These are phyloP conservation scores for Earliella scabrosa DNA, from an alignment of 1,284 basidiomycete species.

Conservation along the genomic window DNA sequence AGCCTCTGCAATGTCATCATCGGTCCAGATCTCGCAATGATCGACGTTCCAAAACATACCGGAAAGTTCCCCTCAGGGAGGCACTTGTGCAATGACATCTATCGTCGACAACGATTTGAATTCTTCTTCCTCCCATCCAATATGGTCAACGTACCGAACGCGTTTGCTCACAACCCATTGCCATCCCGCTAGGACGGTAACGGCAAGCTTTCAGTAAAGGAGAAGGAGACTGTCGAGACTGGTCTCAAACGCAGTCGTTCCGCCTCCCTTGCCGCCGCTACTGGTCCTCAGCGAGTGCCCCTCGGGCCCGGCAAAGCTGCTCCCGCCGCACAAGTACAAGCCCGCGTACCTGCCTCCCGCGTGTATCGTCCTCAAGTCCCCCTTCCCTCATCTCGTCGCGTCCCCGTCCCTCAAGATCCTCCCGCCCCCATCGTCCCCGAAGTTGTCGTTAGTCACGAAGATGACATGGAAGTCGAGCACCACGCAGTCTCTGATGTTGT, in stretches of 20 bases:
- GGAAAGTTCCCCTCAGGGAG: too few species aligned
- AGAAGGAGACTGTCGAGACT: constrained; percentile 57
- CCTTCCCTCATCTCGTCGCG: constrained; percentile 37
- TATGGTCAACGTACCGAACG: not conserved
- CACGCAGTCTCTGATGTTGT: constrained; percentile 13
- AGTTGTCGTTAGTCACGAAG: constrained; percentile 40
- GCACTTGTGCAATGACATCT: too few species aligned
- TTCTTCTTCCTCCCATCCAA: too few species aligned
- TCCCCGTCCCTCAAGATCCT: constrained; percentile 40
- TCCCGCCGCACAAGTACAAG: constrained; percentile 37
- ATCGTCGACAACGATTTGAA: too few species aligned
- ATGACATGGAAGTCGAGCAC: constrained; percentile 67
- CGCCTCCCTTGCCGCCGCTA: constrained; percentile 59
- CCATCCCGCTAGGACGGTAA: constrained; percentile 16
- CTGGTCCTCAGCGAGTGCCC: constrained; percentile 66
- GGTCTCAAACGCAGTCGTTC: constrained; percentile 67
- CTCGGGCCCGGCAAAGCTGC: constrained; percentile 58
- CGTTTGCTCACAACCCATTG: constrained; percentile 15
- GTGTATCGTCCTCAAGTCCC: constrained; percentile 30
- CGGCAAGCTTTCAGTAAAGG: constrained; percentile 44
- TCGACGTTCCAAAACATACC: too few species aligned
- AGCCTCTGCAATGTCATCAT: constrained; percentile 1
- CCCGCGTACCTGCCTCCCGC: constrained; percentile 40
- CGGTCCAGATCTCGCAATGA: too few species aligned
- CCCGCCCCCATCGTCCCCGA: constrained; percentile 39